Evolutionary conservation across 2,329 filamentous ascomycete species (phyloP).

Genomic region (Pestalotiopsis sp.): DNA sequence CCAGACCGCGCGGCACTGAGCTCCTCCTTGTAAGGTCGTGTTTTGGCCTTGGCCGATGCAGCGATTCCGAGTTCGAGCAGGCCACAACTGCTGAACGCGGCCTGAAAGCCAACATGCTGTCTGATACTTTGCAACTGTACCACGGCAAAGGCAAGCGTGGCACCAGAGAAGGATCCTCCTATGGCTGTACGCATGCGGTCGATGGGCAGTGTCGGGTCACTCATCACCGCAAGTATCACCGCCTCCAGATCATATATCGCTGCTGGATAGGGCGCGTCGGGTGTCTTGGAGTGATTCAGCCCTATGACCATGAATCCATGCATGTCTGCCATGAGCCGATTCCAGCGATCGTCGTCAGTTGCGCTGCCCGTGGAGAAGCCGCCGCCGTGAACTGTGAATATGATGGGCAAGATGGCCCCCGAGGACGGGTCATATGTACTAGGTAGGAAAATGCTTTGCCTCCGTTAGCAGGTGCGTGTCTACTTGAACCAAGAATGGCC

Average conservation of each 20-base stretch:
- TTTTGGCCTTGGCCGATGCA: conserved; percentile 5
- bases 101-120: conserved; percentile 5
- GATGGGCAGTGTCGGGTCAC: conserved; percentile 9
- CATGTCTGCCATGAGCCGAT: conserved; percentile 11
- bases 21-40: conserved; percentile 4
- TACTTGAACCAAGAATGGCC: background rate
- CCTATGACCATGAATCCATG: conserved; percentile 11
- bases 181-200: conserved; percentile 10
- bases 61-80: conserved; percentile 11
- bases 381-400: conserved; percentile 12
- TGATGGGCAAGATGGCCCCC: background rate
- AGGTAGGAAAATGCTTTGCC: conserved; percentile 6
- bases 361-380: conserved; percentile 10
- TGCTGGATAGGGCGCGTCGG: conserved; percentile 6
- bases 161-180: conserved; percentile 11
- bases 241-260: conserved; percentile 12
- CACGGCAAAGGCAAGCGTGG: conserved; percentile 11
- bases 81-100: conserved; percentile 11
- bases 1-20: conserved; percentile 5
- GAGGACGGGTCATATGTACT: conserved; percentile 2
- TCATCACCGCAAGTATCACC: conserved; percentile 8
- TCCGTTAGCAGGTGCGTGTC: background rate
- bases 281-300: conserved; percentile 11
- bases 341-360: conserved; percentile 13
- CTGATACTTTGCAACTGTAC: conserved; percentile 3